A percentile compares a stretch with the other conserved stretches of the same genome.
These are phyloP conservation scores for Andrographis paniculata DNA, from an alignment of 305 asterid genomes.

Conservation along the genomic window DNA sequence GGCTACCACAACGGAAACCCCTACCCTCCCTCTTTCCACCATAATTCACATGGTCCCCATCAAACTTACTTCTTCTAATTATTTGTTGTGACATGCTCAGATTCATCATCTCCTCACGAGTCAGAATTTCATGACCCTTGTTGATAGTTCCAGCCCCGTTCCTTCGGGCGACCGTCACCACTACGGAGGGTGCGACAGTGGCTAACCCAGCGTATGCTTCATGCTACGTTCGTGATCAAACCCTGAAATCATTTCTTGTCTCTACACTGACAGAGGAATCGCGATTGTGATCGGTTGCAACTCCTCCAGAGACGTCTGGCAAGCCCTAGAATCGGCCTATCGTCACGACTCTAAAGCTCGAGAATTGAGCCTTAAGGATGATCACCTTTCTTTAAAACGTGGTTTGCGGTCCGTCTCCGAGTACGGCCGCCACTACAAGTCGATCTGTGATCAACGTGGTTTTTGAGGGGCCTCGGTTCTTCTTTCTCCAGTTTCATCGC, in stretches of 20 bases:
- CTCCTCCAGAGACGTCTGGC: not conserved
- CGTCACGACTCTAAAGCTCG: constrained; percentile 15
- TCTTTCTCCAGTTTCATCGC: constrained; percentile 9
- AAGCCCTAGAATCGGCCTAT: not conserved
- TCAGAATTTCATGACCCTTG: not conserved
- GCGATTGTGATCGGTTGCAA: not conserved
- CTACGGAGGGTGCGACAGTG: not conserved
- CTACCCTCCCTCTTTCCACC: not conserved
- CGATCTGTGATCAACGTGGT: constrained; percentile 13
- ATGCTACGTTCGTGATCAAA: not conserved
- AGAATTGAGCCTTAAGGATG: constrained; percentile 14
- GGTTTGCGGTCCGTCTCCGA: constrained; percentile 11
- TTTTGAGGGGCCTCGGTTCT: constrained; percentile 9
- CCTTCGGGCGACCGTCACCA: not conserved
- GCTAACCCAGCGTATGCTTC: not conserved
- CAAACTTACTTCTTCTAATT: not conserved
- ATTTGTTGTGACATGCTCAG: not conserved
- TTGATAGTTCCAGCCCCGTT: not conserved
- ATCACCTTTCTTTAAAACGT: not conserved
- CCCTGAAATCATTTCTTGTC: not conserved
- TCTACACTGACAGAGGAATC: constrained; percentile 2
- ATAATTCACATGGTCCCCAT: too few relatives aligned
- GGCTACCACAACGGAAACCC: not conserved
- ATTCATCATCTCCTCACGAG: not conserved
- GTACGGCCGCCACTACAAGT: constrained; percentile 9